Evolutionary conservation across 257 asterid genomes (phyloP).

Genomic region (Nemophila menziesii): DNA sequence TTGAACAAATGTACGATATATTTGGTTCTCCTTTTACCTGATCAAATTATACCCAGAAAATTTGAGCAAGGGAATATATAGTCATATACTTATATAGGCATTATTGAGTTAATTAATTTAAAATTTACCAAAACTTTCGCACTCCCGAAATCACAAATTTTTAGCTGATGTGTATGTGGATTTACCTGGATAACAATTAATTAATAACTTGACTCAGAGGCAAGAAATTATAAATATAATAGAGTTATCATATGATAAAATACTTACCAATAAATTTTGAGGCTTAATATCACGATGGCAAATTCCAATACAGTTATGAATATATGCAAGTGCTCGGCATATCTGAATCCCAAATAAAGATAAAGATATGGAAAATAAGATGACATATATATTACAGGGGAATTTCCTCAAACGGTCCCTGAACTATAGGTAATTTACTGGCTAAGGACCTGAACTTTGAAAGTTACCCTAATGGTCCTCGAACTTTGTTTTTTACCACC

Average conservation of each 20-base stretch:
- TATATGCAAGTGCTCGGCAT: conserved; percentile 90
- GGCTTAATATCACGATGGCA: conserved; percentile 99
- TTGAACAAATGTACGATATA: conserved; percentile 88
- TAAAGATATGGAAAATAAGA: conserved; percentile 6
- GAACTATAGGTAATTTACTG: too few species aligned
- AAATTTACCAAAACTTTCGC: conserved; percentile 90
- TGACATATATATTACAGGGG: too few species aligned
- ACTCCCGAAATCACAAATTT: conserved; percentile 94
- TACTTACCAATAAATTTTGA: conserved; percentile 84
- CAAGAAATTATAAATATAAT: background rate
- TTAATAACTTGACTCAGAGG: conserved; percentile 17
- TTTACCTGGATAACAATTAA: conserved; percentile 60
- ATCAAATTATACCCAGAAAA: conserved; percentile 21
- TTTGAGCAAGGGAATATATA: conserved; percentile 6
- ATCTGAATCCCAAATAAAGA: conserved; percentile 42
- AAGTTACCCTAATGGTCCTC: too few species aligned
- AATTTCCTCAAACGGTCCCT: too few species aligned
- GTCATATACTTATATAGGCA: conserved; percentile 1
- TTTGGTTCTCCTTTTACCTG: conserved; percentile 98
- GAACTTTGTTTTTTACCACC: too few species aligned
- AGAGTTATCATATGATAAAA: background rate
- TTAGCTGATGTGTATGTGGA: conserved; percentile 93
- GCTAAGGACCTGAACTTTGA: too few species aligned
- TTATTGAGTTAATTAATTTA: conserved; percentile 1
- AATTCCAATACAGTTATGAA: conserved; percentile 84